These are phyloP conservation scores for Neurospora sp. DNA, from an alignment of 495 filamentous ascomycete species.

Conservation along the genomic window DNA sequence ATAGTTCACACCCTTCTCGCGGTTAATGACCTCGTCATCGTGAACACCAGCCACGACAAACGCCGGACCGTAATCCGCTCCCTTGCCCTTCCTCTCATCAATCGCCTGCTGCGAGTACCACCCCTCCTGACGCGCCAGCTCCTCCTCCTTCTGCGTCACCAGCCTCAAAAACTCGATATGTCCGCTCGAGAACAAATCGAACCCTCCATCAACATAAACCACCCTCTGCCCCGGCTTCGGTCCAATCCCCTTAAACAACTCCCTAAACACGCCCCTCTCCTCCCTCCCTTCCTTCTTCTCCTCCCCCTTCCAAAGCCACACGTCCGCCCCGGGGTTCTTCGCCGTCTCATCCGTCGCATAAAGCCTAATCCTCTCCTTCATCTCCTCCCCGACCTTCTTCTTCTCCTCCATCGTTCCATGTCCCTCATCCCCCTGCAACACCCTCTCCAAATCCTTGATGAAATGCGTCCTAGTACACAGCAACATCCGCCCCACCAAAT, in stretches of 20 bases:
- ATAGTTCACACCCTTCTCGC: slow-evolving; percentile 94
- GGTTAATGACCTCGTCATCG: slow-evolving; percentile 86
- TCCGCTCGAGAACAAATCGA: slow-evolving; percentile 92
- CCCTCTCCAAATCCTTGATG: slow-evolving; percentile 58
- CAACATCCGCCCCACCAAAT: slow-evolving; percentile 94
- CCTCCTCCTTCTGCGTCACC: slow-evolving; percentile 61
- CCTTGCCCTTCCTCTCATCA: slow-evolving; percentile 51
- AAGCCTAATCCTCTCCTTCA: slow-evolving; percentile 62
- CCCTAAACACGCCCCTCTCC: slow-evolving; percentile 48
- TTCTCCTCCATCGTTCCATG: slow-evolving; percentile 57
- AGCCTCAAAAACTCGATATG: slow-evolving; percentile 88
- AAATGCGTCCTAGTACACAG: slow-evolving; percentile 85
- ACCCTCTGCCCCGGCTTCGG: slow-evolving; percentile 70
- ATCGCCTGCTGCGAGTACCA: slow-evolving; percentile 61
- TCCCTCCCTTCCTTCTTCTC: slow-evolving; percentile 33
- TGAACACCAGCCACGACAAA: slow-evolving; percentile 90
- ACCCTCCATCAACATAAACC: slow-evolving; percentile 92
- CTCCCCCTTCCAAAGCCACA: slow-evolving; percentile 64
- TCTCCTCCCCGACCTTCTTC: slow-evolving; percentile 43
- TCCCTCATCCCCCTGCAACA: slow-evolving; percentile 64
- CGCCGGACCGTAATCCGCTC: slow-evolving; percentile 64
- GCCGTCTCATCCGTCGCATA: slow-evolving; percentile 84
- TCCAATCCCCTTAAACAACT: slow-evolving; percentile 53
- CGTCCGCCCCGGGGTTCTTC: slow-evolving; percentile 57
- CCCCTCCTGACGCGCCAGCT: slow-evolving; percentile 49